phyloP scores from a whole-genome alignment of 768 basidiomycete genomes.

The Cyclocybe aegerita region DNA sequence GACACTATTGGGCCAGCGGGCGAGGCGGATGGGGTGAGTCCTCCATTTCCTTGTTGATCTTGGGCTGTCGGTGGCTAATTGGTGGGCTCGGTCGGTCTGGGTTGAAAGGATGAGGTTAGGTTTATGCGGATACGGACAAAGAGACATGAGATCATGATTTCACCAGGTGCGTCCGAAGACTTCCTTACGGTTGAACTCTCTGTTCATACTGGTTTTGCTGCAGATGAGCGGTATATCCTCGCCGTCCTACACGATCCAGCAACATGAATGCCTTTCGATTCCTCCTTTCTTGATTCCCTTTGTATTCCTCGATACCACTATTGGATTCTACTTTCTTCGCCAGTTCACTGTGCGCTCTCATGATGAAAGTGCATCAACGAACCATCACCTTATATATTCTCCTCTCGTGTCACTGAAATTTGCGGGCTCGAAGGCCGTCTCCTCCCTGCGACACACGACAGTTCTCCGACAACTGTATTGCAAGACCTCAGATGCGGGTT shows the following conservation, averaged over 20 bases:
- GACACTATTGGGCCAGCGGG: constrained; percentile 27
- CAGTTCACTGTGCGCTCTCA: too few relatives aligned
- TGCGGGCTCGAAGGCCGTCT: too few relatives aligned
- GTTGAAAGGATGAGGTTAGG: constrained; percentile 72
- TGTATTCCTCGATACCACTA: too few relatives aligned
- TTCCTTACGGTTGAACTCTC: too few relatives aligned
- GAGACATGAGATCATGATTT: constrained; percentile 92
- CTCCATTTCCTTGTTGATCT: constrained; percentile 2
- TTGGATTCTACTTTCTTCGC: too few relatives aligned
- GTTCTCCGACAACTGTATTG: too few relatives aligned
- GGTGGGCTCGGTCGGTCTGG: neutral
- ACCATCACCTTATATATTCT: too few relatives aligned
- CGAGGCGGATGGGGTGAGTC: constrained; percentile 55
- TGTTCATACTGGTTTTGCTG: neutral
- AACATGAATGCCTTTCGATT: constrained; percentile 26
- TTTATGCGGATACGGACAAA: constrained; percentile 91
- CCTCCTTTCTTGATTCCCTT: neutral
- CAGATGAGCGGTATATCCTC: constrained; percentile 79
- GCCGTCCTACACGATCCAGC: constrained; percentile 83
- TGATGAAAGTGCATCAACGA: too few relatives aligned
- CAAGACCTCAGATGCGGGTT: too few relatives aligned
- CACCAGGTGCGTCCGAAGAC: constrained; percentile 63
- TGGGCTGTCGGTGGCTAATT: neutral
- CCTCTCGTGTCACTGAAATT: too few relatives aligned
- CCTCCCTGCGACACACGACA: too few relatives aligned